A percentile compares a stretch with the other conserved stretches of the same genome.
phyloP scores from a whole-genome alignment of 371 early-diverging fungal genomes.

The Nematocida ironsii region DNA sequence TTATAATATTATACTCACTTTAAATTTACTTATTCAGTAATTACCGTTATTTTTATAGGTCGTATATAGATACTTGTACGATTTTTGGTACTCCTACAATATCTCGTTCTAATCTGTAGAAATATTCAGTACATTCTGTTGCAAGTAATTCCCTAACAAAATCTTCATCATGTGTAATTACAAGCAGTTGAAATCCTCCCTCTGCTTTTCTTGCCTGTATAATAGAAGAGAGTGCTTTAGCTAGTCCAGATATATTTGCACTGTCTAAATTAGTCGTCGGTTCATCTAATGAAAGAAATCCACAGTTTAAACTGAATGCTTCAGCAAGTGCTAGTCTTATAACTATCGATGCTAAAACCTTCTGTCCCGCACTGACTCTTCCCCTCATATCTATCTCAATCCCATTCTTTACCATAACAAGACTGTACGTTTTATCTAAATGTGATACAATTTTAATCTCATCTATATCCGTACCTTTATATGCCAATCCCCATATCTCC shows the following conservation, averaged over 20 bases:
- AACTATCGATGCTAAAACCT: slow-evolving; percentile 88
- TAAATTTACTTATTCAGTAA: too few relatives aligned
- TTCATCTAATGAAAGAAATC: slow-evolving; percentile 91
- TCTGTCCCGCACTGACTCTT: slow-evolving; percentile 96
- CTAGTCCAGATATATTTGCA: slow-evolving; percentile 84
- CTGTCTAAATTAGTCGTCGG: slow-evolving; percentile 97
- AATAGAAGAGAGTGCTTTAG: slow-evolving; percentile 73
- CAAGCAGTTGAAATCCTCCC: slow-evolving; percentile 87
- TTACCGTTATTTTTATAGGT: not conserved
- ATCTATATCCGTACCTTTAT: slow-evolving; percentile 81
- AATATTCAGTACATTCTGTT: slow-evolving; percentile 67
- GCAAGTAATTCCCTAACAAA: slow-evolving; percentile 80
- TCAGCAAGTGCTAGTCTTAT: slow-evolving; percentile 94
- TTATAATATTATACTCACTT: too few relatives aligned
- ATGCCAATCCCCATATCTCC: slow-evolving; percentile 92
- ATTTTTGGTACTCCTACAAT: slow-evolving; percentile 57
- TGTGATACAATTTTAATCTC: slow-evolving; percentile 61
- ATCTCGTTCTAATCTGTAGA: slow-evolving; percentile 68
- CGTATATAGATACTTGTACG: slow-evolving; percentile 45
- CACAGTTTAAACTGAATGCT: slow-evolving; percentile 84
- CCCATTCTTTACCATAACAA: slow-evolving; percentile 81
- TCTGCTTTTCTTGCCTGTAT: slow-evolving; percentile 75
- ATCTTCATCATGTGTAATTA: slow-evolving; percentile 98
- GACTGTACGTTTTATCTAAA: slow-evolving; percentile 59
- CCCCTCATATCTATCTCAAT: slow-evolving; percentile 91